phyloP scores from a whole-genome alignment of 192 early-diverging fungal species.

The Podila minutissima region DNA sequence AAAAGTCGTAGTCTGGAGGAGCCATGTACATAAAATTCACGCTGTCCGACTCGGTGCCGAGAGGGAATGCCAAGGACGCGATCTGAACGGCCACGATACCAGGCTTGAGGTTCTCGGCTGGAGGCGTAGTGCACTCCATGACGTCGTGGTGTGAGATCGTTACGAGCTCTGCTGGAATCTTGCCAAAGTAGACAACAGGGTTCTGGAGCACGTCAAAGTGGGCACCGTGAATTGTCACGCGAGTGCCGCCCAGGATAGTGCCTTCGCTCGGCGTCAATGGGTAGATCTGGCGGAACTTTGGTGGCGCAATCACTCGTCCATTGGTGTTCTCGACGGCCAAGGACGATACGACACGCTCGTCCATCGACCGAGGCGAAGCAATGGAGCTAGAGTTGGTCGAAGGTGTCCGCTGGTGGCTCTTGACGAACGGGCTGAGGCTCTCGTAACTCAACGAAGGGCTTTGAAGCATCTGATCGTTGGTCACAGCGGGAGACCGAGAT shows the following conservation, averaged over 20 bases:
- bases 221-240: slow-evolving; percentile 42
- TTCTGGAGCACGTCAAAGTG: slow-evolving; percentile 49
- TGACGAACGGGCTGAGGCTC: slow-evolving; percentile 34
- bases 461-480: slow-evolving; percentile 46
- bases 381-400: slow-evolving; percentile 44
- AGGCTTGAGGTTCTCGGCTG: slow-evolving; percentile 45
- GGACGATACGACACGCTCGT: slow-evolving; percentile 30
- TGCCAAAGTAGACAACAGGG: slow-evolving; percentile 47
- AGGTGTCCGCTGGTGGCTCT: slow-evolving; percentile 38
- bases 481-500: slow-evolving; percentile 32
- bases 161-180: slow-evolving; percentile 44
- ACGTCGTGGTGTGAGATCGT: slow-evolving; percentile 50
- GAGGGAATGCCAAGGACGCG: slow-evolving; percentile 27
- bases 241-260: slow-evolving; percentile 44
- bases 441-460: slow-evolving; percentile 42
- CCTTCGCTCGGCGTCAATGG: slow-evolving; percentile 45
- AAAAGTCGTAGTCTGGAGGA: slow-evolving; percentile 42
- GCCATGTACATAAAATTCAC: slow-evolving; percentile 52
- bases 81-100: slow-evolving; percentile 43
- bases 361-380: slow-evolving; percentile 46
- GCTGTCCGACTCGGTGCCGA: slow-evolving; percentile 15
- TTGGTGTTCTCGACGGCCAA: slow-evolving; percentile 16
- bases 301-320: slow-evolving; percentile 23
- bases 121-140: slow-evolving; percentile 49
- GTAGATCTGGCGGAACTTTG: slow-evolving; percentile 41